Evolutionary conservation across 176 grass and related monocot species (phyloP), one percentile per base, ranked within the genome.

Genomic region (Zoysia japonica): DNA sequence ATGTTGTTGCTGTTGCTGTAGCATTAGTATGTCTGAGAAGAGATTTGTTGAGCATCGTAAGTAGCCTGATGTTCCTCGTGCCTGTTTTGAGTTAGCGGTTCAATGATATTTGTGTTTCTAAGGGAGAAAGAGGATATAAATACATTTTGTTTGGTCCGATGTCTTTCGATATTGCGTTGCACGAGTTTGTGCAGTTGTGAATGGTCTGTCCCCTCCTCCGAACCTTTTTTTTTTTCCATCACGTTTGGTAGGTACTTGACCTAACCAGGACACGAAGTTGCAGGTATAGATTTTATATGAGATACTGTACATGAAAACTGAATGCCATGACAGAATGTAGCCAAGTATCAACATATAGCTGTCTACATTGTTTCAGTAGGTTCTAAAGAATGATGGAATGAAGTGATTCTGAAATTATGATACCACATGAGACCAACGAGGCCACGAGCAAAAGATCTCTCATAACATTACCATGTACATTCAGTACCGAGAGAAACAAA

Each of bases 1-100:
- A 81, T 48, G 37, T 0, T 83, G 14, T 72, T 46, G 47, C 2
- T 84, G 82, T 49, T 85, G 82, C 56, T 89, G 83, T 89, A 85
- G 85, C 78, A 62, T 59, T 82, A 78, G 78, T 61, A 10, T 62
- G 39, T 78, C 71, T 55, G 41, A 45, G 52, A 67, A 65, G 42
- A 48, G 17, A 78, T 55, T 62, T n/a, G 68, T 59, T 66, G 59
- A 78, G 82, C 19, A 53, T 70, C 49, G 41, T 55, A 84, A 78
- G 76, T 71, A 71, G 65, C 9, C 48, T 85, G 74, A 71, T 87
- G 43, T 57, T 66, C 48, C 42, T 60, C 61, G 50, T 50, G 45
- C 43, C 36, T 38, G n/a, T 42, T 19, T 39, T 79, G 69, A 54
- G 53, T 67, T 13, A 74, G 65, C 72, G 64, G 72, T 3, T 11